Evolutionary conservation across 129 eudicot genomes (phyloP).

Genomic region (Oenanthe sinensis): DNA sequence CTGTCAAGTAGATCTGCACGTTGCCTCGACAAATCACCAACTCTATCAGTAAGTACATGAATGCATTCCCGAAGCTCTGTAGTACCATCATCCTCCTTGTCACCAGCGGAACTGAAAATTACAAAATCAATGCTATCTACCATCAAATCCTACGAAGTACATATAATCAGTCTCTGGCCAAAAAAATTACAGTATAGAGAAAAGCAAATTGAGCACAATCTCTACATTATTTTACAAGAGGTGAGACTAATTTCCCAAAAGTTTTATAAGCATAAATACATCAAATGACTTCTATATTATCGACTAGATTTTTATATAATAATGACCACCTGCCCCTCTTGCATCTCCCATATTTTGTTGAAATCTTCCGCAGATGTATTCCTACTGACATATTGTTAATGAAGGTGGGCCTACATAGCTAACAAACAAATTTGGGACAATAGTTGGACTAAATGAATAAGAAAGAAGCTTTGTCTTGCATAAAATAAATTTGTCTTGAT

Average conservation of each 20-base stretch:
- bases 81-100: conserved; percentile 58
- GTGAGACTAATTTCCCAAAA: too few relatives aligned
- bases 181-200: neutral
- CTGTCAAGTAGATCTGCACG: conserved; percentile 77
- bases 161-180: neutral
- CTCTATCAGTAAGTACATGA: conserved; percentile 66
- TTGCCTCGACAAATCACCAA: conserved; percentile 55
- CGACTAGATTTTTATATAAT: neutral
- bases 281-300: too few relatives aligned
- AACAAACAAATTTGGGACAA: neutral
- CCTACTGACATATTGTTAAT: too few relatives aligned
- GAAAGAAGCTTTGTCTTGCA: neutral
- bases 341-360: neutral
- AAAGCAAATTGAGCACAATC: neutral
- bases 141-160: neutral
- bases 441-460: neutral
- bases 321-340: neutral
- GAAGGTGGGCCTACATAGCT: too few relatives aligned
- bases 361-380: neutral
- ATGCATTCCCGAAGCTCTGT: conserved; percentile 68
- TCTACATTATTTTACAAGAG: neutral
- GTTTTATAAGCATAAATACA: too few relatives aligned
- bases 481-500: too few relatives aligned
- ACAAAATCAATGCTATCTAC: neutral
- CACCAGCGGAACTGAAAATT: conserved; percentile 47